phyloP scores from a whole-genome alignment of 2,329 filamentous ascomycete species.

The Ambrosiella cleistominuta region DNA sequence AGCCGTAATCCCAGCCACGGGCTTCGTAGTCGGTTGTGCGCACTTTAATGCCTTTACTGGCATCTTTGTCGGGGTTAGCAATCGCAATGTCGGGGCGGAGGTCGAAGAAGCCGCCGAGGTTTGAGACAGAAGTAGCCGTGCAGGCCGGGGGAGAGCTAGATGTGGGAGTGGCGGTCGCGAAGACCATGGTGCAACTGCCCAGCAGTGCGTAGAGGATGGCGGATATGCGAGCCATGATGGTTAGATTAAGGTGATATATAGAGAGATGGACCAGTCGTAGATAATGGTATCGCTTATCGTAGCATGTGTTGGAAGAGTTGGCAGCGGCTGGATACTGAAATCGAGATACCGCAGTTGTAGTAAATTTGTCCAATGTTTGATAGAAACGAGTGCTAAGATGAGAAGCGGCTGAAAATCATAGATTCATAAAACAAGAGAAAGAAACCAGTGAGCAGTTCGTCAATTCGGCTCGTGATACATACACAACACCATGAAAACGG shows the following conservation, averaged over 20 bases:
- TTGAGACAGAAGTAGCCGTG: slow-evolving; percentile 37
- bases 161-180: slow-evolving; percentile 17
- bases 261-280: not conserved
- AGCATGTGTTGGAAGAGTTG: not conserved
- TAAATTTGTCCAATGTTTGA: too few species aligned
- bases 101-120: slow-evolving; percentile 41
- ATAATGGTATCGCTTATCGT: not conserved
- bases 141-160: slow-evolving; percentile 29
- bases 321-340: not conserved
- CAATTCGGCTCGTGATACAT: slow-evolving; percentile 2
- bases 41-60: slow-evolving; percentile 25
- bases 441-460: not conserved
- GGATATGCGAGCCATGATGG: slow-evolving; percentile 6
- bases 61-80: slow-evolving; percentile 2
- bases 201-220: slow-evolving; percentile 15
- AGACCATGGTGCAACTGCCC: slow-evolving; percentile 16
- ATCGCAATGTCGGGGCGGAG: slow-evolving; percentile 36
- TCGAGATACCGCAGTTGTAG: too few species aligned
- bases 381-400: too few species aligned
- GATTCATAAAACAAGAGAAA: not conserved
- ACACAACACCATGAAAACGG: not conserved
- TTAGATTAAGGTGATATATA: not conserved
- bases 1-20: slow-evolving; percentile 57
- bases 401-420: not conserved
- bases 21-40: slow-evolving; percentile 39